Conservation (phyloP, 1,284 basidiomycete species). For the Xanthoconium separans region DNA sequence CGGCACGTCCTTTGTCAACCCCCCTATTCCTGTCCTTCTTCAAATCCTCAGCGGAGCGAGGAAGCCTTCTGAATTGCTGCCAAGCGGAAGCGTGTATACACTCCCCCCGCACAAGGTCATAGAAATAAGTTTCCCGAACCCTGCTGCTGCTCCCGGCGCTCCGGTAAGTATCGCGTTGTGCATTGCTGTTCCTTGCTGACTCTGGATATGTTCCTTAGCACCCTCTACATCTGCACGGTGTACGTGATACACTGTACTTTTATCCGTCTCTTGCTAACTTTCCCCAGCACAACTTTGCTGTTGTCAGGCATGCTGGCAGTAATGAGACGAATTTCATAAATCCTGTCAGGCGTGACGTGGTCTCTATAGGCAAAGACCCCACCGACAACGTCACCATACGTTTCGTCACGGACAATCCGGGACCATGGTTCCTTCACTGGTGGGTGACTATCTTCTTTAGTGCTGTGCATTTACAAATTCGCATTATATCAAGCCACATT, state of each 20-base stretch:
- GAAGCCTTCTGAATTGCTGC: constrained; percentile 27
- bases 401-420: constrained; percentile 45
- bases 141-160: constrained; percentile 21
- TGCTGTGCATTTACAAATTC: not conserved
- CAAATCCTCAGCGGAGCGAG: constrained; percentile 39
- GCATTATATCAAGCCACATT: constrained; percentile 32
- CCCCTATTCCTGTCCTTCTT: constrained; percentile 33
- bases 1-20: constrained; percentile 19
- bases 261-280: not conserved
- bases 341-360: constrained; percentile 27
- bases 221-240: constrained; percentile 36
- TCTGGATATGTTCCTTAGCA: constrained; percentile 15
- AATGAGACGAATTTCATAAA: constrained; percentile 20
- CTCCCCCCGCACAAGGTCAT: constrained; percentile 33
- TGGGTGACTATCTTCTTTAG: constrained; percentile 6
- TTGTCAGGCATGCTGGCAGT: constrained; percentile 21
- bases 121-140: constrained; percentile 33
- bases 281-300: constrained; percentile 24
- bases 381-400: constrained; percentile 43
- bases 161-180: constrained; percentile 31
- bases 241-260: constrained; percentile 11
- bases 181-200: constrained; percentile 2
- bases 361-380: constrained; percentile 14
- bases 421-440: constrained; percentile 28
- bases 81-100: constrained; percentile 31